Percentiles rank a stretch among this genome's conserved stretches.
Conservation (phyloP, 345 rosid species). For the Kandelia obovata region DNA sequence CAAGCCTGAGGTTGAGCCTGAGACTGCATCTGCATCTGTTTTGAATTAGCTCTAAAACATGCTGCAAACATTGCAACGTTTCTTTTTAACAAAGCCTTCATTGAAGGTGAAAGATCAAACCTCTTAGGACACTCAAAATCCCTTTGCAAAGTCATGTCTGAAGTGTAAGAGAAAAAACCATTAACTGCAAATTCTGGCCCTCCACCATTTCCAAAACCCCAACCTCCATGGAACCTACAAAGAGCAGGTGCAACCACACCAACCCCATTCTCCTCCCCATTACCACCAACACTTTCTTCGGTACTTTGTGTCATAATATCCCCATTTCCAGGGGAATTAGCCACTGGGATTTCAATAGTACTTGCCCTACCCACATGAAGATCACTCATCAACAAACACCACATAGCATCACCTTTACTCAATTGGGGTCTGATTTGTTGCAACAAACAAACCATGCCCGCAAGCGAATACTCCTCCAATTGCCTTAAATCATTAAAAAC, state of each 20-base stretch:
- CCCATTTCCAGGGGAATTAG: slow-evolving; percentile 28
- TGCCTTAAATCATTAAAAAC: slow-evolving; percentile 71
- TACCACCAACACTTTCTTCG: slow-evolving; percentile 38
- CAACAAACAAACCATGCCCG: slow-evolving; percentile 82
- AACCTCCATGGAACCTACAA: slow-evolving; percentile 80
- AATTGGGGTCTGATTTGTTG: slow-evolving; percentile 73
- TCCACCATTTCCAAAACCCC: slow-evolving; percentile 75
- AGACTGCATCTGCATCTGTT: slow-evolving; percentile 40
- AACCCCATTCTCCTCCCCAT: slow-evolving; percentile 31
- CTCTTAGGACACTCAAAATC: slow-evolving; percentile 85
- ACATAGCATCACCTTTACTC: slow-evolving; percentile 94
- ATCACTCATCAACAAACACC: slow-evolving; percentile 93
- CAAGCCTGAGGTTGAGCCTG: slow-evolving; percentile 38
- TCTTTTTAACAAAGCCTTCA: slow-evolving; percentile 79
- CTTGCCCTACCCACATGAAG: slow-evolving; percentile 84
- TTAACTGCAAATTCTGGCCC: slow-evolving; percentile 50
- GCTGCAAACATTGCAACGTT: slow-evolving; percentile 88
- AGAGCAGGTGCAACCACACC: slow-evolving; percentile 52
- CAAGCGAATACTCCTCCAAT: slow-evolving; percentile 72
- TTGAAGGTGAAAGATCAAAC: slow-evolving; percentile 77
- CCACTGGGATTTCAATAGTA: slow-evolving; percentile 50
- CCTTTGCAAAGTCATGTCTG: slow-evolving; percentile 49
- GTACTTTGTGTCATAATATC: slow-evolving; percentile 23
- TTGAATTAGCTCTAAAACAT: slow-evolving; percentile 70
- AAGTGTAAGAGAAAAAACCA: slow-evolving; percentile 40